Conservation (phyloP, 2,329 filamentous ascomycete species). For the Ramichloridium luteum region DNA sequence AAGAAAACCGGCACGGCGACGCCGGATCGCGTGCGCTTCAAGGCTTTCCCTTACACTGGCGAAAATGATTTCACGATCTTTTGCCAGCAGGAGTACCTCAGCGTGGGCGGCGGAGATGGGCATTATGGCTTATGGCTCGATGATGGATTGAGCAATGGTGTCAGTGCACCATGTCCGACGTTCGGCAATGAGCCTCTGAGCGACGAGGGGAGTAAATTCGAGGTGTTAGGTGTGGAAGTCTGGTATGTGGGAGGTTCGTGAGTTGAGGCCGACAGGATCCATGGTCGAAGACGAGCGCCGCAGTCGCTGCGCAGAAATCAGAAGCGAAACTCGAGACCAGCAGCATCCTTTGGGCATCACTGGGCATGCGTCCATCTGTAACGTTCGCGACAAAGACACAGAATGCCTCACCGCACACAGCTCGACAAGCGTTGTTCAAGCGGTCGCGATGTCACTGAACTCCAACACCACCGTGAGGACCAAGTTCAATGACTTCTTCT, state of each 20-base stretch:
- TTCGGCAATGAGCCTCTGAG: conserved; percentile 93
- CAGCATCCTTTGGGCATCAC: no score
- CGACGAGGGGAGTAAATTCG: conserved; percentile 85
- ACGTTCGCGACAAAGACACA: no score
- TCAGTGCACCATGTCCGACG: conserved; percentile 73
- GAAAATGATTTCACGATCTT: conserved; percentile 95
- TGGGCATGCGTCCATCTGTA: no score
- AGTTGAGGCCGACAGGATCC: no score
- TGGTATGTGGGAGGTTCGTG: conserved; percentile 78
- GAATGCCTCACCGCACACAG: no score
- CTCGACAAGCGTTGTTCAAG: no score
- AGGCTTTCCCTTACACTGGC: conserved; percentile 91
- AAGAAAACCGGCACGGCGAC: conserved; percentile 31
- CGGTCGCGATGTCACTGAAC: no score
- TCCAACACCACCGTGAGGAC: no score
- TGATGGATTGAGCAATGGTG: conserved; percentile 67
- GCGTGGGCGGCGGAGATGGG: conserved; percentile 74
- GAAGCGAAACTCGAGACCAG: no score
- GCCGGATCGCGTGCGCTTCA: conserved; percentile 76
- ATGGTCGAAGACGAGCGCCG: no score
- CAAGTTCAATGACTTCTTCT: no score
- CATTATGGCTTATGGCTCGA: conserved; percentile 92
- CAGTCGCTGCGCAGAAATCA: no score
- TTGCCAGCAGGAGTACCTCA: conserved; percentile 74
- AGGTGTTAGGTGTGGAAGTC: conserved; percentile 77